Conservation (phyloP, 257 asterid species). For the Nicotiana knightiana region DNA sequence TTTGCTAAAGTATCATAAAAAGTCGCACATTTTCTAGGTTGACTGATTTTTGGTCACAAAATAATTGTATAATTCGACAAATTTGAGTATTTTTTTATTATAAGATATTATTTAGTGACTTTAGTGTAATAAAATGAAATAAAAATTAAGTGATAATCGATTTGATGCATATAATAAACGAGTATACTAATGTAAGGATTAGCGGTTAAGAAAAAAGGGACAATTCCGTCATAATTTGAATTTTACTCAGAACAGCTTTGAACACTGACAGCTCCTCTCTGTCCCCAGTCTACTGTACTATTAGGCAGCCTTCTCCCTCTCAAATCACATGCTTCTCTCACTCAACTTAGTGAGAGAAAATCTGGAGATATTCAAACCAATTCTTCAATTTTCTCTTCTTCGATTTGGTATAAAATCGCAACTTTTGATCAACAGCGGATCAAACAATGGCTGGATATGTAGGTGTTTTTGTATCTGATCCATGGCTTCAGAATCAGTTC, state of each 20-base stretch:
- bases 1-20: too few relatives aligned
- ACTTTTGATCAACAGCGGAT: neutral
- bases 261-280: conserved; percentile 56
- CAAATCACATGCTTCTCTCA: conserved; percentile 14
- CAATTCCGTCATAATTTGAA: conserved; percentile 41
- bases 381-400: conserved; percentile 7
- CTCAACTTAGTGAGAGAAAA: conserved; percentile 1
- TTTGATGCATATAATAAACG: too few relatives aligned
- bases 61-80: too few relatives aligned
- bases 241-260: conserved; percentile 15
- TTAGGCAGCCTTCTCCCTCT: conserved; percentile 21
- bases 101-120: too few relatives aligned
- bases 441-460: conserved; percentile 63
- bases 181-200: neutral
- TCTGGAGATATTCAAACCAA: too few relatives aligned
- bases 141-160: too few relatives aligned
- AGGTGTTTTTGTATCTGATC: conserved; percentile 87
- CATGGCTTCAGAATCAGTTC: conserved; percentile 95
- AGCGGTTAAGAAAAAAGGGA: conserved; percentile 27
- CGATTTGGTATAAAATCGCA: neutral
- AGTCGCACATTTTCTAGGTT: too few relatives aligned
- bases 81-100: too few relatives aligned
- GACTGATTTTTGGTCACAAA: too few relatives aligned
- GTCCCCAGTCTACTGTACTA: conserved; percentile 45
- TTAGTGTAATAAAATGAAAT: too few relatives aligned